A percentile compares a stretch with the other conserved stretches of the same genome.
These are phyloP conservation scores for Fusarium irregulare DNA, from an alignment of 2,329 filamentous ascomycete species.

Conservation along the genomic window DNA sequence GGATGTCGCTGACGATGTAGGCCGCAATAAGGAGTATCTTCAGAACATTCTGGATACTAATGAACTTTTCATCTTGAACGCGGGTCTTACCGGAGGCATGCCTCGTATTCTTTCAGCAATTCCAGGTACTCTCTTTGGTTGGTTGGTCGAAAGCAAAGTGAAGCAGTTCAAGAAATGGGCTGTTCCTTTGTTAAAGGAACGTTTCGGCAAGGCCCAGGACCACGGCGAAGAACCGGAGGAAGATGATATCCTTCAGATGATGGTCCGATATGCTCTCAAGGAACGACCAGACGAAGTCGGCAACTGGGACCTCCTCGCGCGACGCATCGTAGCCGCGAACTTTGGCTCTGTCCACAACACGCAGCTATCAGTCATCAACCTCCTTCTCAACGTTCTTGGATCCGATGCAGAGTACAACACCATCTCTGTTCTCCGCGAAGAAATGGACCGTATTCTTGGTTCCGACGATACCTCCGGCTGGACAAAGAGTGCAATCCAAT, in stretches of 20 bases:
- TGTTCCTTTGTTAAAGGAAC: slow-evolving; percentile 38
- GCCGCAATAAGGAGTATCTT: slow-evolving; percentile 52
- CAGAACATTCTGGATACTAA: slow-evolving; percentile 46
- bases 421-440: slow-evolving; percentile 52
- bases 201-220: slow-evolving; percentile 15
- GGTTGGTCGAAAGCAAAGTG: slow-evolving; percentile 39
- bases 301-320: slow-evolving; percentile 46
- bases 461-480: slow-evolving; percentile 46
- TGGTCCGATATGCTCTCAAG: slow-evolving; percentile 54
- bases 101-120: slow-evolving; percentile 50
- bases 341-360: slow-evolving; percentile 56
- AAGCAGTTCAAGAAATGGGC: slow-evolving; percentile 46
- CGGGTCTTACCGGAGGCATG: slow-evolving; percentile 47
- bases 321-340: slow-evolving; percentile 50
- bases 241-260: slow-evolving; percentile 56
- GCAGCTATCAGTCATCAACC: slow-evolving; percentile 54
- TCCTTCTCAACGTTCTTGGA: slow-evolving; percentile 53
- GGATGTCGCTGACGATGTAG: slow-evolving; percentile 15
- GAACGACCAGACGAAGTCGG: slow-evolving; percentile 53
- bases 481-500: slow-evolving; percentile 53
- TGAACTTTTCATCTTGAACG: slow-evolving; percentile 49
- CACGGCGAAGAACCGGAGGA: slow-evolving; percentile 42
- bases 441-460: slow-evolving; percentile 50
- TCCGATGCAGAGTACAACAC: slow-evolving; percentile 54
- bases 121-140: slow-evolving; percentile 45